Evolutionary conservation across 2,329 filamentous ascomycete genomes (phyloP).

Genomic region (Arthrobotrys megalospora): DNA sequence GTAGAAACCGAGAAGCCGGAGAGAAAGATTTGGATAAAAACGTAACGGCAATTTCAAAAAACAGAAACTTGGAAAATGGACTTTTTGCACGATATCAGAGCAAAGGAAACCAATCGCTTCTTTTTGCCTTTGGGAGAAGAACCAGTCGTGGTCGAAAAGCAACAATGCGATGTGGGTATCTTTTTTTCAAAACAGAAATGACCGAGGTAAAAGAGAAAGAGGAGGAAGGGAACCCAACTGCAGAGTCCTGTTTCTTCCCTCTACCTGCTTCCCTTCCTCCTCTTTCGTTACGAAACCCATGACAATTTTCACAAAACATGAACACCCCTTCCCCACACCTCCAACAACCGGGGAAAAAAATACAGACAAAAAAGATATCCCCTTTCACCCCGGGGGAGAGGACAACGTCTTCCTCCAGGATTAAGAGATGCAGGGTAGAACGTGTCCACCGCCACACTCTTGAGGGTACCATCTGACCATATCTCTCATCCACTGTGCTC

Average conservation of each 20-base stretch:
- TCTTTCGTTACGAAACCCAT: conserved; percentile 14
- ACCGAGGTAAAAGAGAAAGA: conserved; percentile 2
- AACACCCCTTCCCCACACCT: conserved; percentile 9
- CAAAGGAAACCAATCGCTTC: conserved; percentile 18
- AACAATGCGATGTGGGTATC: conserved; percentile 33
- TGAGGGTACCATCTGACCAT: conserved; percentile 57
- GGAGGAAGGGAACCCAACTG: conserved; percentile 3
- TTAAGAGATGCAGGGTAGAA: conserved; percentile 49
- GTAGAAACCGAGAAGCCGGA: conserved; percentile 9
- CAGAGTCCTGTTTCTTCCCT: conserved; percentile 49
- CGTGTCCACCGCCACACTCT: conserved; percentile 58
- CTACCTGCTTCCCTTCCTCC: conserved; percentile 35
- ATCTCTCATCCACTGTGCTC: conserved; percentile 54
- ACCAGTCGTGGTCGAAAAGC: conserved; percentile 16
- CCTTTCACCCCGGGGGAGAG: conserved; percentile 23
- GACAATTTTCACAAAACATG: conserved; percentile 10
- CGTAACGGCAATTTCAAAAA: conserved; percentile 9
- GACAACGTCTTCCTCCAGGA: conserved; percentile 1
- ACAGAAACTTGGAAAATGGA: neutral
- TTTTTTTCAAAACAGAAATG: conserved; percentile 25
- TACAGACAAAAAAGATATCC: conserved; percentile 22
- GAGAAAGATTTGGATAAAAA: conserved; percentile 24
- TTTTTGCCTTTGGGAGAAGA: conserved; percentile 5
- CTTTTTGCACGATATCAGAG: conserved; percentile 22
- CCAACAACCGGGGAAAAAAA: conserved; percentile 1